Evolutionary conservation across 2,329 filamentous ascomycete species (phyloP).

Genomic region (Phaeosphaeriaceae sp.): DNA sequence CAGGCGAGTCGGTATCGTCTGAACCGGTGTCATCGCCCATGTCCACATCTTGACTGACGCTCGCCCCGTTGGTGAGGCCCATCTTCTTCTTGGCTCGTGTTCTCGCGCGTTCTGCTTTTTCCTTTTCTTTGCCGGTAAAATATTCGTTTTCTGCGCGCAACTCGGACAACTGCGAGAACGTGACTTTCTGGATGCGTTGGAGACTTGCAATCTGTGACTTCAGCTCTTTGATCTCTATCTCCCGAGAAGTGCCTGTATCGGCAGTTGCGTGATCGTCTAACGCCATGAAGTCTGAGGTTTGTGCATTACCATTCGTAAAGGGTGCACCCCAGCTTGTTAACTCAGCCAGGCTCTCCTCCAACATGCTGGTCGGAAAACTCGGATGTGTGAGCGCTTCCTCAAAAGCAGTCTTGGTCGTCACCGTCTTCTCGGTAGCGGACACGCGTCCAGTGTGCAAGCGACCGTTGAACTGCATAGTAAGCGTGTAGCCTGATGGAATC

Average conservation of each 20-base stretch:
- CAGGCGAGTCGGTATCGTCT: conserved; percentile 23
- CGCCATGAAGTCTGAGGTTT: conserved; percentile 45
- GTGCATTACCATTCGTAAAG: conserved; percentile 19
- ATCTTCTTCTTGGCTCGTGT: conserved; percentile 26
- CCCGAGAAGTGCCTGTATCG: conserved; percentile 10
- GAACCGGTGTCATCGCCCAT: conserved; percentile 30
- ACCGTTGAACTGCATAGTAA: conserved; percentile 68
- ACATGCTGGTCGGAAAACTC: conserved; percentile 51
- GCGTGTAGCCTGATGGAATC: conserved; percentile 66
- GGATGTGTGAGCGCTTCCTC: conserved; percentile 52
- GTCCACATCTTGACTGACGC: conserved; percentile 34
- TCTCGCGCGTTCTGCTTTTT: conserved; percentile 31
- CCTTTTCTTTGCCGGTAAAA: conserved; percentile 41
- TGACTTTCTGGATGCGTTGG: conserved; percentile 54
- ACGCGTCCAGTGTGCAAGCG: conserved; percentile 32
- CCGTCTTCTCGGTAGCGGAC: conserved; percentile 37
- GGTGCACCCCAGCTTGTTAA: conserved; percentile 36
- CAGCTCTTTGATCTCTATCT: conserved; percentile 44
- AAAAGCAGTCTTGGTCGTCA: conserved; percentile 38
- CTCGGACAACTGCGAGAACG: conserved; percentile 54
- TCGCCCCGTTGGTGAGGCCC: conserved; percentile 26
- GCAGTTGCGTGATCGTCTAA: conserved; percentile 16
- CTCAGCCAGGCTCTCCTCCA: conserved; percentile 47
- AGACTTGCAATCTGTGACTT: conserved; percentile 52
- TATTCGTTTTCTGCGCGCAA: conserved; percentile 51